phyloP scores from a whole-genome alignment of 306 rosid genomes.

The Fragaria vesca region DNA sequence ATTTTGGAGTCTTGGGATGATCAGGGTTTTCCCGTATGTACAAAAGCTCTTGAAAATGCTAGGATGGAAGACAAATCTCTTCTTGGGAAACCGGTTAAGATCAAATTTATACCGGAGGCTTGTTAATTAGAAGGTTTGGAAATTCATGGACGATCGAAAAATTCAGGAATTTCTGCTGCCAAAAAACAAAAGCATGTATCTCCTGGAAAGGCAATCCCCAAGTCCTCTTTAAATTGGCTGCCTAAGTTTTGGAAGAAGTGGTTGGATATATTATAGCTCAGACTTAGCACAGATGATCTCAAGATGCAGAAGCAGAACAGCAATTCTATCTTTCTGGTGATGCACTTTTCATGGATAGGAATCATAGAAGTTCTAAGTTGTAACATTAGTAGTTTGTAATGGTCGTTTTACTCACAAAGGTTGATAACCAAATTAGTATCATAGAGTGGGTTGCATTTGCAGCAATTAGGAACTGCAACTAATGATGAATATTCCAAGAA shows the following conservation, averaged over 20 bases:
- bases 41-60: constrained; percentile 75
- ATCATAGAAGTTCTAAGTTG: background rate
- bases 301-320: background rate
- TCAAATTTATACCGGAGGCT: constrained; percentile 65
- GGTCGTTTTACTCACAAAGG: background rate
- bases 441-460: background rate
- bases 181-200: constrained; percentile 24
- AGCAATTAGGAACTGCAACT: background rate
- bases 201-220: constrained; percentile 16
- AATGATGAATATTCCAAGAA: background rate
- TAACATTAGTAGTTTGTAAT: background rate
- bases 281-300: constrained; percentile 19
- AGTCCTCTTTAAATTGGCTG: constrained; percentile 33
- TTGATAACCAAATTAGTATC: background rate
- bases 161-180: constrained; percentile 27
- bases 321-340: background rate
- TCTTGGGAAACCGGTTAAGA: constrained; percentile 92
- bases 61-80: constrained; percentile 70
- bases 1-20: constrained; percentile 89
- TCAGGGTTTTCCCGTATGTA: constrained; percentile 78
- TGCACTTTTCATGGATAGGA: background rate
- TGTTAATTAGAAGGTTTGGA: constrained; percentile 30
- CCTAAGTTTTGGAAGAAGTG: constrained; percentile 35
- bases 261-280: constrained; percentile 28
- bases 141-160: constrained; percentile 20